Percentiles rank a stretch among this genome's conserved stretches.
Conservation (phyloP, 2,329 filamentous ascomycete species). For the Hypoxylon sp. region DNA sequence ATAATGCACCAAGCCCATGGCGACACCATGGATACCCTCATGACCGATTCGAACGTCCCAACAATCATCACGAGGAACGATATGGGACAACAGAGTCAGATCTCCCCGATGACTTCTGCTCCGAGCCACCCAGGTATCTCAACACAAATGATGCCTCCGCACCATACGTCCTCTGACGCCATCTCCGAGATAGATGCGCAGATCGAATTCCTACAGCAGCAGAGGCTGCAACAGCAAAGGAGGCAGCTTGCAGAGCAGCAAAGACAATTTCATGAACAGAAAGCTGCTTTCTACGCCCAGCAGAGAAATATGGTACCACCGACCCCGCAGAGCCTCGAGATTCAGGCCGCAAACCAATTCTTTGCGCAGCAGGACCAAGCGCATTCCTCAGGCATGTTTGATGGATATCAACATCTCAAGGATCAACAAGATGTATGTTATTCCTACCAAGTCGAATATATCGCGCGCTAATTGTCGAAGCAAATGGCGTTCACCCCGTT, state of each 20-base stretch:
- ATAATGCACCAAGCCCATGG: slow-evolving; percentile 56
- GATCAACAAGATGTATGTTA: slow-evolving; percentile 74
- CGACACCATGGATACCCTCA: slow-evolving; percentile 63
- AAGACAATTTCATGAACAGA: slow-evolving; percentile 57
- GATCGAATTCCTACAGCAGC: slow-evolving; percentile 74
- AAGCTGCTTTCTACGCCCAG: slow-evolving; percentile 64
- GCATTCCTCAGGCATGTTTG: slow-evolving; percentile 72
- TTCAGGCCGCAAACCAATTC: slow-evolving; percentile 72
- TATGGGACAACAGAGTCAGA: slow-evolving; percentile 59
- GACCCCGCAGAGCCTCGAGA: slow-evolving; percentile 84
- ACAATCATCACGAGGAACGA: slow-evolving; percentile 54
- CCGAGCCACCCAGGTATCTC: slow-evolving; percentile 61
- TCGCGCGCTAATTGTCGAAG: slow-evolving; percentile 47
- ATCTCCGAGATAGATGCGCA: slow-evolving; percentile 73
- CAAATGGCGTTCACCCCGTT: slow-evolving; percentile 84
- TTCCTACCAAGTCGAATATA: slow-evolving; percentile 19
- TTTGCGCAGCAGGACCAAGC: slow-evolving; percentile 69
- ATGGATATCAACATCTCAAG: slow-evolving; percentile 74
- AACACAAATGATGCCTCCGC: slow-evolving; percentile 60
- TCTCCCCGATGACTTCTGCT: slow-evolving; percentile 63
- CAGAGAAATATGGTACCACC: slow-evolving; percentile 75
- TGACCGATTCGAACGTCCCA: slow-evolving; percentile 60
- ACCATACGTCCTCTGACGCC: slow-evolving; percentile 62
- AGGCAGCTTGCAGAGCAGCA: slow-evolving; percentile 70
- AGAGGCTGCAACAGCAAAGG: slow-evolving; percentile 72